These are phyloP conservation scores for Sequoiadendron giganteum DNA, from an alignment of 75 land plant species.

Conservation along the genomic window DNA sequence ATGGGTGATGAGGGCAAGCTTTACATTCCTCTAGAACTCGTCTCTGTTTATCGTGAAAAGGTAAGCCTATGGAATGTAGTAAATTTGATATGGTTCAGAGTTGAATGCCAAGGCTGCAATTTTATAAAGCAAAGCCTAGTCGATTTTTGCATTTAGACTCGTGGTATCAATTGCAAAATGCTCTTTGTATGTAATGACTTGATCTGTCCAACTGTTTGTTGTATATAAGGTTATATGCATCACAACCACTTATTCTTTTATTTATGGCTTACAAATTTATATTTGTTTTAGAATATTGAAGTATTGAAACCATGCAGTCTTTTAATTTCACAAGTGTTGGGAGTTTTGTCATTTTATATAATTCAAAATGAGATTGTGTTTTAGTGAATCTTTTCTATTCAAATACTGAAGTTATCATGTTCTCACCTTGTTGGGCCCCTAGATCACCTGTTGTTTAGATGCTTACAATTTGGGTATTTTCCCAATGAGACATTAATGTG, in stretches of 20 bases:
- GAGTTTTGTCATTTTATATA: not conserved
- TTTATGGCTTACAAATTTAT: not conserved
- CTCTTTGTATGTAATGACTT: not conserved
- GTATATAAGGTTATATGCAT: not conserved
- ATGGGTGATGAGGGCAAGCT: conserved; percentile 98
- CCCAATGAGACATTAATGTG: not conserved
- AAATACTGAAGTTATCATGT: not conserved
- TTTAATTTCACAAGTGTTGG: not conserved
- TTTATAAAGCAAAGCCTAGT: not conserved
- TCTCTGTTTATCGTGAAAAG: conserved; percentile 86
- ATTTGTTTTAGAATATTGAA: not conserved
- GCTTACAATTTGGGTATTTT: not conserved
- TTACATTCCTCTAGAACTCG: conserved; percentile 79
- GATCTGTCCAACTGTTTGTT: not conserved
- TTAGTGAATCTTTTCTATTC: not conserved
- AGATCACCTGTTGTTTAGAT: not conserved
- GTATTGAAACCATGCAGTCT: not conserved
- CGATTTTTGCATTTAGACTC: not conserved
- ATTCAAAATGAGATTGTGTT: not conserved
- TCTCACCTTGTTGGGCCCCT: not conserved
- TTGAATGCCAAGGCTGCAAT: not conserved
- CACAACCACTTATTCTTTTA: not conserved
- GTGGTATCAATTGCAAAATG: not conserved
- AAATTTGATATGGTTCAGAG: not conserved
- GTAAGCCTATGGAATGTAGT: conserved; percentile 22